Evolutionary conservation across 2,329 filamentous ascomycete species (phyloP).

Genomic region (Aspergillus vadensis): DNA sequence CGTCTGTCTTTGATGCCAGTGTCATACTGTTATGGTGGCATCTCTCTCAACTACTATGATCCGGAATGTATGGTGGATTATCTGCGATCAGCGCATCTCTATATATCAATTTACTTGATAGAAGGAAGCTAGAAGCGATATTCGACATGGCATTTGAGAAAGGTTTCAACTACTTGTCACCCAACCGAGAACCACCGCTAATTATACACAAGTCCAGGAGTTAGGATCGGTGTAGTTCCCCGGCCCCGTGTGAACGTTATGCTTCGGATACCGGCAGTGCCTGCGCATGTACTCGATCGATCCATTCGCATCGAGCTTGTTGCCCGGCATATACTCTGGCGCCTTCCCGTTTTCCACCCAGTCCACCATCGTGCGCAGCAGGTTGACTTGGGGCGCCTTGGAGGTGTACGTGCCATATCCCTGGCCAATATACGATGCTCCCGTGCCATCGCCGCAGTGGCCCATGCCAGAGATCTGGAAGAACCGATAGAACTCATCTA

Average conservation of each 20-base stretch:
- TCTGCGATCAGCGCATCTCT: too few species aligned
- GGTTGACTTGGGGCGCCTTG: slow-evolving; percentile 46
- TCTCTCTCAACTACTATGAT: too few species aligned
- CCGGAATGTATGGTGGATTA: too few species aligned
- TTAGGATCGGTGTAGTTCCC: slow-evolving; percentile 38
- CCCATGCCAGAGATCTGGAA: slow-evolving; percentile 59
- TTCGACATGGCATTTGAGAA: too few species aligned
- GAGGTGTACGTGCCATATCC: slow-evolving; percentile 23
- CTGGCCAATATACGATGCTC: slow-evolving; percentile 47
- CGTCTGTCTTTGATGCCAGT: too few species aligned
- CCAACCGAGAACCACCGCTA: too few species aligned
- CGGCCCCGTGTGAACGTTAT: slow-evolving; percentile 36
- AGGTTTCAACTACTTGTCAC: too few species aligned
- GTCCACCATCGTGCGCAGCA: slow-evolving; percentile 51
- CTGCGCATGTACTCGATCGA: slow-evolving; percentile 48
- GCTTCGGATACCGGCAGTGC: slow-evolving; percentile 48
- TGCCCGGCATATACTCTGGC: slow-evolving; percentile 44
- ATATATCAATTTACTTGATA: too few species aligned
- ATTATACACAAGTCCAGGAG: slow-evolving; percentile 36
- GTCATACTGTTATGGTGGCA: too few species aligned
- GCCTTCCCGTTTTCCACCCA: slow-evolving; percentile 52
- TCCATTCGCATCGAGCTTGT: slow-evolving; percentile 45
- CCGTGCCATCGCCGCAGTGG: slow-evolving; percentile 51
- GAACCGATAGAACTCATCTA: slow-evolving; percentile 50
- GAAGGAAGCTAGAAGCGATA: too few species aligned